Base-by-base conservation (phyloP, 139 green algal species). In the Nannochloris sp. region DNA sequence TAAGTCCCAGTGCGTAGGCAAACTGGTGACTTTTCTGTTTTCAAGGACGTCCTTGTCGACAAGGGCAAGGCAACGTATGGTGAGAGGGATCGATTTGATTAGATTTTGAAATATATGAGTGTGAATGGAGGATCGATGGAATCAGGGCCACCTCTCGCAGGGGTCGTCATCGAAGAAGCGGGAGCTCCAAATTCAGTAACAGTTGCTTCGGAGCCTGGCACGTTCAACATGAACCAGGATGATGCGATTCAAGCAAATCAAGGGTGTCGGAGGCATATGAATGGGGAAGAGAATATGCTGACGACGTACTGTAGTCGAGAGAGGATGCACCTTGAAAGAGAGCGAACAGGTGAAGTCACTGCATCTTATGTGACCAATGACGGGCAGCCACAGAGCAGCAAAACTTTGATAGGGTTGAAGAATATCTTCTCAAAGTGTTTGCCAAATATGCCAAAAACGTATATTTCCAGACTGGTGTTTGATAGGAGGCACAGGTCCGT, bases 381-480 rank as follows among this genome's bases (percentile, higher is more conserved):
- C 34, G 64, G 64, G 5, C n/a, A 24, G 6, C 19, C 57, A 9
- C 37, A 62, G 11, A 55, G 34, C 5, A 31, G 44, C 4, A 48
- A 62, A 7, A 40, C 66, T 77, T 74, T 96, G 48, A 72, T 94
- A 10, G 78, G 75, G 0, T 70, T 98, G 36, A 98, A 98, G 65
- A 93, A 95, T 69, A 90, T 97, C 29, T 97, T 95, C 71, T 81
- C 72, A 29, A 90, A 88, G 66, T 90, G 96, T 83, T 85, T 98
- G 64, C 92, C 92, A 54, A 98, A 98, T 85, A 98, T 98, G 92
- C 92, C 92, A 19, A 86, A 92, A 62, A 89, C 95, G 78, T 97
- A 97, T 86, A 97, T 97, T 62, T 73, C 85, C n/a, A 81, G 91
- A 8, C 81, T 98, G 46, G 78, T 98, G 18, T 70, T 97, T 29